Evolutionary conservation across 345 rosid genomes (phyloP).

Genomic region (Cardamine chenopodiifolia): DNA sequence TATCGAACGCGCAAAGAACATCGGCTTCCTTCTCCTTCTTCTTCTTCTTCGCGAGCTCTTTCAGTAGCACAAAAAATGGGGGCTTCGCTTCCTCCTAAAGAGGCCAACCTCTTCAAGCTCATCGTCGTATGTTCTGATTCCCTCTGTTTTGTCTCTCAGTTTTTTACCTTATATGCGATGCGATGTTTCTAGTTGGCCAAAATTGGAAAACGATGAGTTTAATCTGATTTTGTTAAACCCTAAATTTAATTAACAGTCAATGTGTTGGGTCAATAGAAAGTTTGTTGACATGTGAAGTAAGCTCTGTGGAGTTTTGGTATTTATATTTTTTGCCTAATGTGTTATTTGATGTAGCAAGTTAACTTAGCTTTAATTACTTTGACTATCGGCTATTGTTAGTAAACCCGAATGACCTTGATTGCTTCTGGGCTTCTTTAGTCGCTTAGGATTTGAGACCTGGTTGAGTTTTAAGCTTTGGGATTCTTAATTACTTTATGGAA

Average conservation of each 20-base stretch:
- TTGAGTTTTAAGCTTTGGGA: not conserved
- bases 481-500: not conserved
- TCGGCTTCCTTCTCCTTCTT: slow-evolving; percentile 9
- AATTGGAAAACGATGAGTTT: slow-evolving; percentile 5
- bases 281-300: slow-evolving; percentile 16
- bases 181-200: not conserved
- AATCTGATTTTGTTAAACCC: slow-evolving; percentile 29
- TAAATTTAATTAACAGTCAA: slow-evolving; percentile 27
- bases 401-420: slow-evolving; percentile 31
- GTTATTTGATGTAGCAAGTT: slow-evolving; percentile 8
- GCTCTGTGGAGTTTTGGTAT: not conserved
- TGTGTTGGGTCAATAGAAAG: slow-evolving; percentile 22
- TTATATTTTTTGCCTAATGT: not conserved
- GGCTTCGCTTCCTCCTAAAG: slow-evolving; percentile 96
- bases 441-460: not conserved
- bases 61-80: slow-evolving; percentile 60
- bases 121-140: slow-evolving; percentile 80
- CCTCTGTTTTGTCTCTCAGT: slow-evolving; percentile 22
- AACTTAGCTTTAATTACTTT: slow-evolving; percentile 10
- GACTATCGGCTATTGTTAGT: not conserved
- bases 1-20: slow-evolving; percentile 20
- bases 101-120: slow-evolving; percentile 99
- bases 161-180: slow-evolving; percentile 14
- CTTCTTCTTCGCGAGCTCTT: slow-evolving; percentile 34
- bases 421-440: slow-evolving; percentile 22